Percentiles rank a stretch among this genome's conserved stretches.
Evolutionary conservation across 257 asterid species (phyloP).

Genomic region (Nicotiana undulata): DNA sequence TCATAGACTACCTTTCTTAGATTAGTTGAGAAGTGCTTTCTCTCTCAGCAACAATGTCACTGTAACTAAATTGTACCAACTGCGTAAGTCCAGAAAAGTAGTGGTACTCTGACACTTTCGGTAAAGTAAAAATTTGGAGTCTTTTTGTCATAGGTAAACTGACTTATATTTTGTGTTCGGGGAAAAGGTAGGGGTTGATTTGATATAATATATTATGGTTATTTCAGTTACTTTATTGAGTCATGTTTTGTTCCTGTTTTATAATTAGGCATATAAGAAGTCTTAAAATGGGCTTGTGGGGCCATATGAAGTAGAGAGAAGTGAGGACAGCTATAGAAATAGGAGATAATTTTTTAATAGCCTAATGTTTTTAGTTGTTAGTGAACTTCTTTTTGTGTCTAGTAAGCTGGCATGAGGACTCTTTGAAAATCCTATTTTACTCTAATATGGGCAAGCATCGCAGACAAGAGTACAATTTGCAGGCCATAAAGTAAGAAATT

Average conservation of each 20-base stretch:
- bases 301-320: slow-evolving; percentile 2
- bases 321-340: not conserved
- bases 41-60: not conserved
- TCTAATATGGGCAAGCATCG: no score
- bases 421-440: no score
- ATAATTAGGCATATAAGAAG: not conserved
- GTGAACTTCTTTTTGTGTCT: not conserved
- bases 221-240: not conserved
- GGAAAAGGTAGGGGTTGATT: not conserved
- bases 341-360: not conserved
- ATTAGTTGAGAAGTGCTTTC: not conserved
- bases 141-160: not conserved
- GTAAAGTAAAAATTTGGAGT: not conserved
- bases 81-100: not conserved
- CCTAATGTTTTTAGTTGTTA: not conserved
- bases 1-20: not conserved
- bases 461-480: no score
- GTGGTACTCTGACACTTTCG: not conserved
- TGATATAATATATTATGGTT: not conserved
- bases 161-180: not conserved
- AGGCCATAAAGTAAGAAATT: no score
- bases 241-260: not conserved
- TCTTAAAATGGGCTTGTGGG: not conserved
- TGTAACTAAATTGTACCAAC: not conserved
- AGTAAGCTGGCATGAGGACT: not conserved